Evolutionary conservation across 1,284 basidiomycete genomes (phyloP), one percentile per base, ranked within the genome.

Genomic region (Pholiota adiposa): DNA sequence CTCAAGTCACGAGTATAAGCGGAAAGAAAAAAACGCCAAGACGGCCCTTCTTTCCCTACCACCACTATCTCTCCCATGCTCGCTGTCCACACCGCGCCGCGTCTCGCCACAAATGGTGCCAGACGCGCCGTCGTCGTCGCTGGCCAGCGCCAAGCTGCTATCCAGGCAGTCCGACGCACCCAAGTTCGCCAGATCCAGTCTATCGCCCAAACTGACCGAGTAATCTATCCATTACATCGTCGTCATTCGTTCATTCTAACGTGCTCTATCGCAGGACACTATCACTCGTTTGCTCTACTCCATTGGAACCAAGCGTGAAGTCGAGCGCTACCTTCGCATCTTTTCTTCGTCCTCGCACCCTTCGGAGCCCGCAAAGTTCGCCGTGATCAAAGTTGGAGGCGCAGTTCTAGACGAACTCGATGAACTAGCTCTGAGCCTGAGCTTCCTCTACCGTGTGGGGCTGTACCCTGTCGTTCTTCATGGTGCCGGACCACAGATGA

Each of bases 381-480:
- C 94, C 33, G 94, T 97, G 61, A 89, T 97, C 81, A 96, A 97
- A 77, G 88, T 98, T 67, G 96, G 96, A 57, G 96, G 96, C 56
- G 96, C 94, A 14, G 96, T 98, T 44, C 83, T 97, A 21, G 92
- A 91, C 69, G 85, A 97, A 64, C 78, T 97, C 56, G 92, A 97
- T 64, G 95, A 97, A 69, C 87, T 98, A 52, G 94, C 95, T 2
- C 86, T 96, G 58, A 96, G 92, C 66, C 83, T 98, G 67, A 95
- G 93, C 75, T 97, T 97, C 81, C 82, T 98, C 59, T 96, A 96
- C 77, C 87, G 93, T 51, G 90, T 97, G 53, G 96, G 96, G 4
- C 84, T 98, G 27, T 97, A 96, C 78, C 96, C 96, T 0, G 92
- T 98, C 63, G 89, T 98, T 49, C 84, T 97, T 6, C 96, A 98